phyloP scores from a whole-genome alignment of 345 rosid species.

The Euphorbia lathyris region DNA sequence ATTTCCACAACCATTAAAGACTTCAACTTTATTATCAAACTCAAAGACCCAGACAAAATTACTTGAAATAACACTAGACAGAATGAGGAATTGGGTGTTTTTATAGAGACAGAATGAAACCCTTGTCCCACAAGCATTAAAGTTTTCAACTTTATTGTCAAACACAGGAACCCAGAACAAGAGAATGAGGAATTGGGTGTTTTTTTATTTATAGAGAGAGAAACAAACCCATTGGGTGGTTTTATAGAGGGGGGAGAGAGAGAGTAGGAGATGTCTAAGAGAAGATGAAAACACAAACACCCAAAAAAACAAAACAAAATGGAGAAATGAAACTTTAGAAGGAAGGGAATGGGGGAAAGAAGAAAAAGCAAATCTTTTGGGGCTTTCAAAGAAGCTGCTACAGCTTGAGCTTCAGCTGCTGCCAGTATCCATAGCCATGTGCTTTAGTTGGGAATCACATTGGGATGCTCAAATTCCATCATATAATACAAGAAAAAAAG shows the following conservation, averaged over 20 bases:
- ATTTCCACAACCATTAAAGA: background rate
- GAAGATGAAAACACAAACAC: background rate
- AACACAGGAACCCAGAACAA: background rate
- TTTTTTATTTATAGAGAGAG: background rate
- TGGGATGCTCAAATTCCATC: constrained; percentile 66
- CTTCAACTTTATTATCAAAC: background rate
- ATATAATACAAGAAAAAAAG: background rate
- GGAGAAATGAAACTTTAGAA: background rate
- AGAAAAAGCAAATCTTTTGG: constrained; percentile 25
- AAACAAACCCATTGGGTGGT: too few species aligned
- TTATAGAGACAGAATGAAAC: constrained; percentile 5
- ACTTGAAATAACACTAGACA: background rate
- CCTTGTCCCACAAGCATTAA: constrained; percentile 6
- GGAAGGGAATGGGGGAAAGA: background rate
- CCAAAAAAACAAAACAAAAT: background rate
- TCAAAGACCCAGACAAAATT: background rate
- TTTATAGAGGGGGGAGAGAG: background rate
- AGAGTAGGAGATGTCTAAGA: background rate
- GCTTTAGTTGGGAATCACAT: constrained; percentile 21
- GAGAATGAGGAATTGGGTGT: background rate
- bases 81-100: background rate
- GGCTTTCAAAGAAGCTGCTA: constrained; percentile 32
- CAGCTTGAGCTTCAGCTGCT: constrained; percentile 29
- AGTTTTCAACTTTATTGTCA: background rate
- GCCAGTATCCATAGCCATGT: constrained; percentile 21